Percentiles rank a stretch among this genome's conserved stretches.
These are phyloP conservation scores for Leishmania arabica DNA, from an alignment of 208 protist species.

Conservation along the genomic window DNA sequence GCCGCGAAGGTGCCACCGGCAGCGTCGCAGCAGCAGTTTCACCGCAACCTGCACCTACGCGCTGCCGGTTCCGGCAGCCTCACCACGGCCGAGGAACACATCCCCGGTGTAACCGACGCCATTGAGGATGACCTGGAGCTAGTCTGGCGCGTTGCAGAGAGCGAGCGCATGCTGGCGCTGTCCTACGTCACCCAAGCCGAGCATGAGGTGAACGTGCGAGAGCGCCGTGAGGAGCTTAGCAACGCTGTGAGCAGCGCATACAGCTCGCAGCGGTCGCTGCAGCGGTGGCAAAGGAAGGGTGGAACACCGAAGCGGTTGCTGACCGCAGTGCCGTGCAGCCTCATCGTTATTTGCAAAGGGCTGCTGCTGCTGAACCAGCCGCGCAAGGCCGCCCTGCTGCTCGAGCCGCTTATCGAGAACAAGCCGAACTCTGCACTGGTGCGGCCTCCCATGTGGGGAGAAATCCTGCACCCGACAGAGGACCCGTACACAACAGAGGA, in stretches of 20 bases:
- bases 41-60: conserved; percentile 51
- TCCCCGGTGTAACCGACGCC: conserved; percentile 16
- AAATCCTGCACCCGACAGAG: conserved; percentile 51
- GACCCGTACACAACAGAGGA: conserved; percentile 69
- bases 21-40: conserved; percentile 21
- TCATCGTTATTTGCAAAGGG: conserved; percentile 72
- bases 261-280: conserved; percentile 80
- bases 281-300: conserved; percentile 69
- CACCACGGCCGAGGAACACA: conserved; percentile 61
- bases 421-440: conserved; percentile 65
- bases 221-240: conserved; percentile 74
- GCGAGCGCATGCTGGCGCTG: conserved; percentile 86
- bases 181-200: conserved; percentile 80
- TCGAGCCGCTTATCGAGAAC: conserved; percentile 88
- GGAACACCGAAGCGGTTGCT: conserved; percentile 72
- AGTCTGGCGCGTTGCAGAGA: conserved; percentile 69
- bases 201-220: conserved; percentile 85
- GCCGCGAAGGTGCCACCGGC: conserved; percentile 5
- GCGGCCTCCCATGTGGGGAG: conserved; percentile 77
- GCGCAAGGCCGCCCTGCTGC: conserved; percentile 78
- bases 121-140: conserved; percentile 56
- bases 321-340: conserved; percentile 68
- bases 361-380: conserved; percentile 78
- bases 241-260: conserved; percentile 88
- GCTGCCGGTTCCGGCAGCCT: conserved; percentile 55